These are phyloP conservation scores for Amylostereum chailletii DNA, from an alignment of 1,284 basidiomycete genomes.

Conservation along the genomic window DNA sequence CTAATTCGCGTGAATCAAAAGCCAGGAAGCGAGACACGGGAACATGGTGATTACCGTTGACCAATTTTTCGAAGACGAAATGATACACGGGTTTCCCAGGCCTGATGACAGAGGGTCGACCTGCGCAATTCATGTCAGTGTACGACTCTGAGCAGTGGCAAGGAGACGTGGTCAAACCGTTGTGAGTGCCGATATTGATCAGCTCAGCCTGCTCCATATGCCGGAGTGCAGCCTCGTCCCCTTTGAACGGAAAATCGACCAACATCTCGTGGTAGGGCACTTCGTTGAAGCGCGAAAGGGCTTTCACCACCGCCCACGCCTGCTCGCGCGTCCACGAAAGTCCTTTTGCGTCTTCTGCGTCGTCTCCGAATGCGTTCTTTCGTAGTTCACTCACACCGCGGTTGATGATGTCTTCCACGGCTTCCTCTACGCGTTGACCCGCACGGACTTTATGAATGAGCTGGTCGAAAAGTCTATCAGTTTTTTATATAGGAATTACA, in stretches of 20 bases:
- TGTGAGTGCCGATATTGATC: conserved; percentile 69
- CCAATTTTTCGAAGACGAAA: conserved; percentile 78
- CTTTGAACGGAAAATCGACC: conserved; percentile 86
- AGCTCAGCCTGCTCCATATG: conserved; percentile 88
- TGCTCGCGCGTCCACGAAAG: conserved; percentile 84
- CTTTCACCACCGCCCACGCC: conserved; percentile 79
- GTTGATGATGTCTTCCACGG: conserved; percentile 83
- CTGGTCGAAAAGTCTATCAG: conserved; percentile 23
- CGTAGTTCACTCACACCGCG: conserved; percentile 78
- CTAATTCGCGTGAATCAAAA: conserved; percentile 27
- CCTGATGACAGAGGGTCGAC: conserved; percentile 76
- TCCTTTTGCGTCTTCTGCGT: conserved; percentile 75
- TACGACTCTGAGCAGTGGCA: conserved; percentile 1
- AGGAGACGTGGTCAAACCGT: conserved; percentile 39
- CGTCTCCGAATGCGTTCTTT: conserved; percentile 92
- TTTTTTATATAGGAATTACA: neutral
- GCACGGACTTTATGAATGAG: conserved; percentile 80
- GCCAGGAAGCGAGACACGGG: conserved; percentile 12
- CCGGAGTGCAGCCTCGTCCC: conserved; percentile 75
- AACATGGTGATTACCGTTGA: conserved; percentile 43
- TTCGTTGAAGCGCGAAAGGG: conserved; percentile 65
- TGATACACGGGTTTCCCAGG: conserved; percentile 89
- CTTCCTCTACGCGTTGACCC: conserved; percentile 67
- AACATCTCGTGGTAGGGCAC: conserved; percentile 82
- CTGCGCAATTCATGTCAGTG: conserved; percentile 26